Percentiles rank a stretch among this genome's conserved stretches.
These are phyloP conservation scores for Leavenworthia alabamica DNA, from an alignment of 345 rosid genomes.

Conservation along the genomic window DNA sequence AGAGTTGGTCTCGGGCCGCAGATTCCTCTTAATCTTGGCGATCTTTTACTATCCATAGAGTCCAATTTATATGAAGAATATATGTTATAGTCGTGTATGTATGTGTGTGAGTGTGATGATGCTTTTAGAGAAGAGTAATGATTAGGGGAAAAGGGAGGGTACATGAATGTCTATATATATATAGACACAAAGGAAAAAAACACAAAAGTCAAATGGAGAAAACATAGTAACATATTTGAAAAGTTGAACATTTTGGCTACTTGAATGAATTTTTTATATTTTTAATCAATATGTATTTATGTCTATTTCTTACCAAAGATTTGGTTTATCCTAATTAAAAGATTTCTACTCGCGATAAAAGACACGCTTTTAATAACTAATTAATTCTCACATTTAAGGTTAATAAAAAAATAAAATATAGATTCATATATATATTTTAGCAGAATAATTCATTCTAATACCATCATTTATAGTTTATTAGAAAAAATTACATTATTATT, in stretches of 20 bases:
- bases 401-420: too few species aligned
- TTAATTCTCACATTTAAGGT: too few species aligned
- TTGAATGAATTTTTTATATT: conserved; percentile 8
- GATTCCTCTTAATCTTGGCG: conserved; percentile 59
- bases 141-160: conserved; percentile 18
- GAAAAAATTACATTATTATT: too few species aligned
- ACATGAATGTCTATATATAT: conserved; percentile 16
- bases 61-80: conserved; percentile 6
- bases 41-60: conserved; percentile 37
- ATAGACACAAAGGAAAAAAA: not conserved
- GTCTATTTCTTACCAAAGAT: conserved; percentile 22
- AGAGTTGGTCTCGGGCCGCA: conserved; percentile 81
- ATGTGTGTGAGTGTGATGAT: conserved; percentile 12
- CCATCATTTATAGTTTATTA: too few species aligned
- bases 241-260: conserved; percentile 33
- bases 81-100: too few species aligned
- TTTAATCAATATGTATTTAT: not conserved
- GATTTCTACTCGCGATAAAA: too few species aligned
- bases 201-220: conserved; percentile 31
- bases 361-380: too few species aligned
- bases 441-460: too few species aligned
- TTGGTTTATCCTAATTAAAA: conserved; percentile 22
- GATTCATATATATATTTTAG: too few species aligned
- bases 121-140: conserved; percentile 21
- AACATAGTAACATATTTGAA: conserved; percentile 13